phyloP scores from a whole-genome alignment of 2,329 filamentous ascomycete genomes.

The Curvularia eragrostidis region DNA sequence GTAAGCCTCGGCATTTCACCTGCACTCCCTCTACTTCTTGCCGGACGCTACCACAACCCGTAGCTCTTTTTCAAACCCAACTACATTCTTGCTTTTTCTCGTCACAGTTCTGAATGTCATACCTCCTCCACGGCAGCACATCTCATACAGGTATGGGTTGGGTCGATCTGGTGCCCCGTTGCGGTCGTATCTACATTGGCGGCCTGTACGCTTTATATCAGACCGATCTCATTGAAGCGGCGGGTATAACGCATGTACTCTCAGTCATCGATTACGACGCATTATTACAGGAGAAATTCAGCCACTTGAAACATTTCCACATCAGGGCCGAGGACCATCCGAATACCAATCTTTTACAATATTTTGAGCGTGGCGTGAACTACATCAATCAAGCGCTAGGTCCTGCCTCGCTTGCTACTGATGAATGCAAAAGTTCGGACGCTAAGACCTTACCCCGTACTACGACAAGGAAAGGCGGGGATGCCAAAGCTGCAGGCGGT shows the following conservation, averaged over 20 bases:
- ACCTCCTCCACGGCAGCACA: constrained; percentile 42
- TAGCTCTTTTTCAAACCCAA: neutral
- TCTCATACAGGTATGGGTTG: constrained; percentile 46
- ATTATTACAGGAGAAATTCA: constrained; percentile 33
- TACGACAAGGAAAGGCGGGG: neutral
- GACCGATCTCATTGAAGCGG: constrained; percentile 42
- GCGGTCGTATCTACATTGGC: constrained; percentile 50
- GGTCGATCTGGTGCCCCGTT: constrained; percentile 48
- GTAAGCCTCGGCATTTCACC: constrained; percentile 9
- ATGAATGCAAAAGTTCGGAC: no score
- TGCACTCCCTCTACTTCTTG: neutral
- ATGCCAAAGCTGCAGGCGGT: constrained; percentile 19
- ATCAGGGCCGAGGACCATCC: constrained; percentile 44
- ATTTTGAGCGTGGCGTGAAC: constrained; percentile 28
- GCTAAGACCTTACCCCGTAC: neutral
- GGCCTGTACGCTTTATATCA: constrained; percentile 53
- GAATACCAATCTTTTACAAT: constrained; percentile 39
- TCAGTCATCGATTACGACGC: constrained; percentile 46
- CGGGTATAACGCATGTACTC: constrained; percentile 44
- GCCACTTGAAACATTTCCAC: constrained; percentile 40
- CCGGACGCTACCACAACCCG: neutral
- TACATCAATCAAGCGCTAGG: constrained; percentile 38
- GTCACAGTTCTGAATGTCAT: constrained; percentile 30
- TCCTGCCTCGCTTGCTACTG: neutral
- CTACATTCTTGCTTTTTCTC: neutral